These are phyloP conservation scores for Geosmithia flava DNA, from an alignment of 2,329 filamentous ascomycete genomes.

Conservation along the genomic window DNA sequence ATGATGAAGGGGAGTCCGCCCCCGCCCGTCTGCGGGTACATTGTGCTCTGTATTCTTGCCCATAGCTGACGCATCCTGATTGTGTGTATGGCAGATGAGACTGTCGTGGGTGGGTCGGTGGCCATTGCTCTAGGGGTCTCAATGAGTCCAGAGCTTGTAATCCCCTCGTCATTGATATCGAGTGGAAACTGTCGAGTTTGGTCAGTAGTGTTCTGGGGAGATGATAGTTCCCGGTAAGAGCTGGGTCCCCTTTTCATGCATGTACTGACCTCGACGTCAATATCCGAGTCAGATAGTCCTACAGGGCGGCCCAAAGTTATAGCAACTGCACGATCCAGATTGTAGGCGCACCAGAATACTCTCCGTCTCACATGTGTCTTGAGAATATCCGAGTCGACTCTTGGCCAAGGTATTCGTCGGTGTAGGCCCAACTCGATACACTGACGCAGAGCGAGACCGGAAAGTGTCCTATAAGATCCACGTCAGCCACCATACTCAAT, in stretches of 20 bases:
- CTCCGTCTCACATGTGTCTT: conserved; percentile 2
- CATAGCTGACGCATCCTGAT: neutral
- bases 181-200: conserved; percentile 7
- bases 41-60: neutral
- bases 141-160: conserved; percentile 9
- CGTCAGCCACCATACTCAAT: too few relatives aligned
- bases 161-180: conserved; percentile 16
- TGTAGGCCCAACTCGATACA: conserved; percentile 20
- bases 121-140: conserved; percentile 6
- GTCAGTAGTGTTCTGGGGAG: too few relatives aligned
- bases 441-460: conserved; percentile 16
- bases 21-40: neutral
- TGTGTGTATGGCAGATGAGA: conserved; percentile 1
- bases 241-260: too few relatives aligned
- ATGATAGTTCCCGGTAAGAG: too few relatives aligned
- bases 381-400: neutral
- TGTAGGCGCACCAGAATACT: conserved; percentile 3
- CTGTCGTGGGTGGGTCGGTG: neutral
- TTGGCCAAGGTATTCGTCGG: conserved; percentile 3
- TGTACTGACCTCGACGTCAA: conserved; percentile 12
- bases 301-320: conserved; percentile 9
- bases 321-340: conserved; percentile 1
- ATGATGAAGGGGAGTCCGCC: neutral
- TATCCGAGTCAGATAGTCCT: conserved; percentile 11
- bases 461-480: conserved; percentile 4